Conservation (phyloP, 2,329 filamentous ascomycete genomes). For the Trichoderma sp. region DNA sequence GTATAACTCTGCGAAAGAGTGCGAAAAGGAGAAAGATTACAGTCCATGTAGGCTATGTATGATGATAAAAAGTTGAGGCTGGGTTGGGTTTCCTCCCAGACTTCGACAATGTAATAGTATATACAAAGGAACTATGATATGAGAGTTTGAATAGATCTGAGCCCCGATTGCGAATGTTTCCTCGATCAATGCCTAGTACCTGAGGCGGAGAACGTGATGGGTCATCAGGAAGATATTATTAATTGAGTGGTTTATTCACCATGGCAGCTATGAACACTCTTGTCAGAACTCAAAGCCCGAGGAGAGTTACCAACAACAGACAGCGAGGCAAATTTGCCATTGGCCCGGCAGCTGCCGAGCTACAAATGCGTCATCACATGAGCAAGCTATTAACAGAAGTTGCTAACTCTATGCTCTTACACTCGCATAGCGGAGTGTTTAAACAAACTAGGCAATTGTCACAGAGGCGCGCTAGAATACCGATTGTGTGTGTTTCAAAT, state of each 20-base stretch:
- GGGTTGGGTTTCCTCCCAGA: neutral
- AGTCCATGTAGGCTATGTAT: conserved; percentile 18
- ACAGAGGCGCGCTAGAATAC: neutral
- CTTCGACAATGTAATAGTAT: conserved; percentile 19
- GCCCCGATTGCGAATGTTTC: neutral
- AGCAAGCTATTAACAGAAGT: neutral
- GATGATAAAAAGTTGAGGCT: conserved; percentile 12
- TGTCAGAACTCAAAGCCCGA: neutral
- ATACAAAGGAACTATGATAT: conserved; percentile 13
- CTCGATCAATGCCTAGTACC: neutral
- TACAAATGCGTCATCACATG: neutral
- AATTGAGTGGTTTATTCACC: neutral
- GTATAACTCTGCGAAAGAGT: neutral
- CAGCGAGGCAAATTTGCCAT: neutral
- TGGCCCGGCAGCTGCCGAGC: neutral
- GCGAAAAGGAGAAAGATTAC: neutral
- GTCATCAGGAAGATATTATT: neutral
- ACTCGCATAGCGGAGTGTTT: neutral
- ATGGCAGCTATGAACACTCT: neutral
- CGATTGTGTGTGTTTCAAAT: neutral
- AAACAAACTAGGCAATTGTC: neutral
- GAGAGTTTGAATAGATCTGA: neutral
- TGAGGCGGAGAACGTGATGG: neutral
- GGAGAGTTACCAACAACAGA: neutral
- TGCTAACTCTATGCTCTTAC: neutral